phyloP scores from a whole-genome alignment of 2,329 filamentous ascomycete species.

The Colletotrichum spaethianum region DNA sequence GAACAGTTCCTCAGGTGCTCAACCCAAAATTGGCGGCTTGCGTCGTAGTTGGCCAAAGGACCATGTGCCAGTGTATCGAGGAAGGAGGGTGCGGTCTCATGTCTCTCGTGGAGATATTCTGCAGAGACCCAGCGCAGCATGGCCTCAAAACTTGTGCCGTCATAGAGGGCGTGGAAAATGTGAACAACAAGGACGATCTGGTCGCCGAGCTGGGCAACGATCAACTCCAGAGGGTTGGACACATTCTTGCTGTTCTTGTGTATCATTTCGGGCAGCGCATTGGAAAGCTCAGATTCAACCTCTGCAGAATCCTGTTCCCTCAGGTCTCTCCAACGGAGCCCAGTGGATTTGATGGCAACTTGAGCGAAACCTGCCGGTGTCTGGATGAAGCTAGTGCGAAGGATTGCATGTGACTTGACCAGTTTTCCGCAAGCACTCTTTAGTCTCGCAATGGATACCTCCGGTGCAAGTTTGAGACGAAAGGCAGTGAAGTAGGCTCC shows the following conservation, averaged over 20 bases:
- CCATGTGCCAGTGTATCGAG: slow-evolving; percentile 78
- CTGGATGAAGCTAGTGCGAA: slow-evolving; percentile 80
- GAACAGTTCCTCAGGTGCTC: slow-evolving; percentile 61
- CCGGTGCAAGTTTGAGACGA: slow-evolving; percentile 65
- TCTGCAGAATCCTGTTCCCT: slow-evolving; percentile 45
- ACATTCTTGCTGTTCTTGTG: slow-evolving; percentile 64
- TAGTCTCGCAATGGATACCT: slow-evolving; percentile 64
- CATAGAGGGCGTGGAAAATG: slow-evolving; percentile 90
- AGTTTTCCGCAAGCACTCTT: slow-evolving; percentile 70
- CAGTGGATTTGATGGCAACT: slow-evolving; percentile 67
- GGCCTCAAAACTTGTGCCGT: slow-evolving; percentile 82
- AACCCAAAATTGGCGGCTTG: slow-evolving; percentile 76
- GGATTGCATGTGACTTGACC: slow-evolving; percentile 69
- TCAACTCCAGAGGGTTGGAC: slow-evolving; percentile 65
- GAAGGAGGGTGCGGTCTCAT: slow-evolving; percentile 67
- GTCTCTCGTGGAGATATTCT: slow-evolving; percentile 60
- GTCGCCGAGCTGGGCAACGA: slow-evolving; percentile 52
- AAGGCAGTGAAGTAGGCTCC: slow-evolving; percentile 86
- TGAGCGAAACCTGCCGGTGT: slow-evolving; percentile 85
- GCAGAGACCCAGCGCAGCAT: slow-evolving; percentile 72
- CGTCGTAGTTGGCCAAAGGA: slow-evolving; percentile 67
- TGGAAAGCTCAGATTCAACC: slow-evolving; percentile 51
- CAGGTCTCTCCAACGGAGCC: slow-evolving; percentile 61
- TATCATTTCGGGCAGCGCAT: slow-evolving; percentile 66
- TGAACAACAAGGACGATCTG: slow-evolving; percentile 68